phyloP scores from a whole-genome alignment of 257 asterid species.

The Jaltomata sinuosa region DNA sequence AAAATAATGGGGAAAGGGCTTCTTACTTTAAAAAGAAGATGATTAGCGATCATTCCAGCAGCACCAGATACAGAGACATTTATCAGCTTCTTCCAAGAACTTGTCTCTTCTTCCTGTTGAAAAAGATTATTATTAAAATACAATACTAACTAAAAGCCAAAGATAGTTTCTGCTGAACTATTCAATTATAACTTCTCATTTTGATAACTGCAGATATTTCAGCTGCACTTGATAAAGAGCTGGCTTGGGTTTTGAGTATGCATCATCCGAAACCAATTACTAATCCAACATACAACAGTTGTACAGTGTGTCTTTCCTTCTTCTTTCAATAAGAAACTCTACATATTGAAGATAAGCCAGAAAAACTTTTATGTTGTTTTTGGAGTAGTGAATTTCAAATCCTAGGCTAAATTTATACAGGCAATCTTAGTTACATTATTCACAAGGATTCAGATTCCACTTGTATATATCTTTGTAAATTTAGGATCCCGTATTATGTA shows the following conservation, averaged over 20 bases:
- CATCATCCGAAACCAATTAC: not conserved
- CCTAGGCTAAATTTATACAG: no score
- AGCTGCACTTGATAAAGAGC: no score
- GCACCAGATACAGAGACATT: constrained; percentile 90
- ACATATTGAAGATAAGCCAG: no score
- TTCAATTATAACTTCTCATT: not conserved
- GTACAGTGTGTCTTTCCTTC: not conserved
- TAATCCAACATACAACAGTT: not conserved
- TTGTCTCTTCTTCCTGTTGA: constrained; percentile 83
- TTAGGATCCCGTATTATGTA: no score
- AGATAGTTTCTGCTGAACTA: not conserved
- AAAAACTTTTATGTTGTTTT: no score
- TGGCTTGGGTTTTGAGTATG: not conserved
- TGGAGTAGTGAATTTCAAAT: no score
- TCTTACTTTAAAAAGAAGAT: constrained; percentile 86
- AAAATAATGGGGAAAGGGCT: not conserved
- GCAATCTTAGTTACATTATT: no score
- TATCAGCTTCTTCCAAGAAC: constrained; percentile 85
- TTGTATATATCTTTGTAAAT: no score
- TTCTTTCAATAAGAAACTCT: no score
- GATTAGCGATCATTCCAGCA: constrained; percentile 93
- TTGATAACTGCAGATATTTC: not conserved
- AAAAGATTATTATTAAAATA: not conserved
- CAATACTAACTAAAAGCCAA: not conserved
- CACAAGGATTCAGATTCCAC: no score